Evolutionary conservation across 78 protist species (phyloP), one percentile per base, ranked within the genome.

Genomic region (Fonticula alba): DNA sequence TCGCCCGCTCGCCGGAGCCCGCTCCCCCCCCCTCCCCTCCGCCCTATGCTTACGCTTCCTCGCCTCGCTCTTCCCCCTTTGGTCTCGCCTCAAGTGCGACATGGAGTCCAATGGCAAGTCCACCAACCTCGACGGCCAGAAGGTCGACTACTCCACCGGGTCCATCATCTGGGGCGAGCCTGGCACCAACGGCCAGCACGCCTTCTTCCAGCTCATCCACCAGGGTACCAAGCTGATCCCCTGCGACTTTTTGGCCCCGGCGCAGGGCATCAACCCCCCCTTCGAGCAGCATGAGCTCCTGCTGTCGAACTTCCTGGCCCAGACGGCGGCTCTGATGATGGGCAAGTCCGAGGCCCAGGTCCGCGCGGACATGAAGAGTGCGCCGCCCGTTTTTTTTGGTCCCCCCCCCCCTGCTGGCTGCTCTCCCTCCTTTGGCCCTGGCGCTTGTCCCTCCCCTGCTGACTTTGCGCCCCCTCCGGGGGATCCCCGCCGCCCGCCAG

Each of bases 141-240:
- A 1, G 22, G 76, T 80, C 33, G 53, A 58, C 31, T 31, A 19
- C 17, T 50, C 72, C 26, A 88, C 98, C 13, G 94, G 94, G 13
- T 89, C 94, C 29, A 77, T 90, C 54, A 78, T 85, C 47, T 88
- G 85, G 86, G 98, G 98, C 40, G 95, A 93, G 66, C 94, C 98
- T 17, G 98, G 98, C 13, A 93, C 96, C 54, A 88, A 86, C 59
- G 95, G 93, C 10, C 98, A 93, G 79, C 98, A 93, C 62, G 91
- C 95, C 1, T 90, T 93, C 85, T 88, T 80, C 79, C 98, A 89
- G 80, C 67, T 79, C 19, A 68, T 79, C 40, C 80, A 74, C 64
- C 85, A 86, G 68, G 94, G 93, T 40, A 81, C 85, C 20, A 82
- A 82, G 63, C 27, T 85, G 29, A 69, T 92, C 53, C 97, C 97